Evolutionary conservation across 345 rosid species (phyloP).

Genomic region (Durio zibethinus): DNA sequence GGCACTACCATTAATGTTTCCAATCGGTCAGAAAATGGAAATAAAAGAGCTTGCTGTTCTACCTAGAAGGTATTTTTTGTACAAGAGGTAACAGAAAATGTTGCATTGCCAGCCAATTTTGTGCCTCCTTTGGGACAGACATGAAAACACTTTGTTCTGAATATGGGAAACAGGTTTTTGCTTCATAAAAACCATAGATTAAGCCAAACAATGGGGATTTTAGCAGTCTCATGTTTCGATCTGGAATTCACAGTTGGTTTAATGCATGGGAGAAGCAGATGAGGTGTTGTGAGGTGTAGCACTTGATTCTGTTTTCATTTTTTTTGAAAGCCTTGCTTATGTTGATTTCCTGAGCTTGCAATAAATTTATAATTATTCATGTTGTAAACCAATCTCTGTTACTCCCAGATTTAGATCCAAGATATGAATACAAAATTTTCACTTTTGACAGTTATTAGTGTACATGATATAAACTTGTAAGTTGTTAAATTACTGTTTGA

Average conservation of each 20-base stretch:
- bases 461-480: not conserved
- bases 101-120: not conserved
- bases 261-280: not conserved
- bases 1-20: conserved; percentile 66
- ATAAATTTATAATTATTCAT: not conserved
- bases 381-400: not conserved
- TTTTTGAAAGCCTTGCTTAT: not conserved
- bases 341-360: conserved; percentile 2
- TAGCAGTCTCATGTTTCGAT: not conserved
- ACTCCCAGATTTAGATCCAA: not conserved
- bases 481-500: too few relatives aligned
- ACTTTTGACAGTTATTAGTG: not conserved
- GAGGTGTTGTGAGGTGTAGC: not conserved
- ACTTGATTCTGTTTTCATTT: not conserved
- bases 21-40: conserved; percentile 42
- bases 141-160: not conserved
- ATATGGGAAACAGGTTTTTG: conserved; percentile 15
- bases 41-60: conserved; percentile 50
- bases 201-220: not conserved
- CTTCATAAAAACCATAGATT: not conserved
- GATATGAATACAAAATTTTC: not conserved
- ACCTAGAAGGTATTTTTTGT: conserved; percentile 11
- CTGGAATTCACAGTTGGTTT: not conserved
- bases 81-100: not conserved
- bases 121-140: not conserved